A percentile compares a stretch with the other conserved stretches of the same genome.
phyloP scores from a whole-genome alignment of 164 flowering plant species.

The Aristolochia fimbriata region DNA sequence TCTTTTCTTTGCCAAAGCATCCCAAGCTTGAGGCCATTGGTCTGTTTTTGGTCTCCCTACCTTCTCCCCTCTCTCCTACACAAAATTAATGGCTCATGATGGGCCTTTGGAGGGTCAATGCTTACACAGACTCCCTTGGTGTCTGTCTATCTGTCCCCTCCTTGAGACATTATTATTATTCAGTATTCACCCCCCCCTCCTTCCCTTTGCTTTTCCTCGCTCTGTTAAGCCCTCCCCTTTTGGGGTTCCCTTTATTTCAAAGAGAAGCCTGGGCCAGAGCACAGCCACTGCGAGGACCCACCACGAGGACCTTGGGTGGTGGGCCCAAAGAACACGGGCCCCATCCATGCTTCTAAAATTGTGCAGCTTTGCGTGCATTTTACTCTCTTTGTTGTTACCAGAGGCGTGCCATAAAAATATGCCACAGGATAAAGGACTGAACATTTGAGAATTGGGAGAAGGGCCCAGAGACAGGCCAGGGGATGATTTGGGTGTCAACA shows the following conservation, averaged over 20 bases:
- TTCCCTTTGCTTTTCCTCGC: not conserved
- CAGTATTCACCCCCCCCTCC: too few species aligned
- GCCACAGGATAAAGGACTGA: constrained; percentile 18
- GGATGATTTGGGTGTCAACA: not conserved
- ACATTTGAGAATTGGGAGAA: constrained; percentile 1
- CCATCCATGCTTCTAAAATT: too few species aligned
- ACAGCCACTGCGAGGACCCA: too few species aligned
- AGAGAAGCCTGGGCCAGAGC: too few species aligned
- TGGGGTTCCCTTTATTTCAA: too few species aligned
- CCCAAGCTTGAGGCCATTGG: constrained; percentile 20
- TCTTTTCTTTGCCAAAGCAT: constrained; percentile 21
- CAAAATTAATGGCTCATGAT: constrained; percentile 27
- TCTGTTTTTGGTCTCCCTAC: constrained; percentile 2
- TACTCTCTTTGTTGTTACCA: not conserved
- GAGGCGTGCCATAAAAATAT: not conserved
- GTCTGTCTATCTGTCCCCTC: constrained; percentile 40
- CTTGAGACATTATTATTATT: constrained; percentile 2
- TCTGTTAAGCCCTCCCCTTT: not conserved
- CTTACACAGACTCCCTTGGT: constrained; percentile 34
- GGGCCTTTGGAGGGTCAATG: constrained; percentile 28
- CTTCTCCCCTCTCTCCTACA: constrained; percentile 10
- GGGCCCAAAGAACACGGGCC: not conserved
- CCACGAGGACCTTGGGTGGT: not conserved
- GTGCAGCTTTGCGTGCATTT: not conserved
- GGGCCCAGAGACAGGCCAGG: not conserved